Base-by-base conservation (phyloP, 176 grass and related monocot genomes). In the Calamus simplicifolius region DNA sequence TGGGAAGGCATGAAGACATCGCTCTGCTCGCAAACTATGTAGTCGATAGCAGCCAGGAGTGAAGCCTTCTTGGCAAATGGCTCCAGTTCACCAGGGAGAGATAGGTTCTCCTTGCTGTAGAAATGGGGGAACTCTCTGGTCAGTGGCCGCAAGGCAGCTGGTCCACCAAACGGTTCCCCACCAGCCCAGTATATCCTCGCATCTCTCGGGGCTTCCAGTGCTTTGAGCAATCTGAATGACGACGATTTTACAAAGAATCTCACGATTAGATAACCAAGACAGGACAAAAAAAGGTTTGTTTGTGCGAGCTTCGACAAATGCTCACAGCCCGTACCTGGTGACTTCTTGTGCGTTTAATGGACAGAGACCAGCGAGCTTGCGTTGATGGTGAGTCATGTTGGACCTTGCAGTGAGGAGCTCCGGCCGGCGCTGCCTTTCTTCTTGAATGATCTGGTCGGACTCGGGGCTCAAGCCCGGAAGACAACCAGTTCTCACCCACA, bases 1-100 rank as follows among this genome's bases (percentile, higher is more conserved):
- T 83, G 80, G 1, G 80, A 83, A 8, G 74, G 62, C 68, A 83
- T 83, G 73, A 83, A 83, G 17, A 83, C 56, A 19, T 77, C 74
- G 31, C 80, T 83, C 63, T 73, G 80, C 70, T 83, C 80, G 54
- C 80, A 77, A 0, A 83, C 80, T 4, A 83, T 64, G 74, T 77
- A 77, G 56, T 83, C 80, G 43, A 83, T 63, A 5, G 80, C 80
- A 4, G 80, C 80, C 6, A 83, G 56, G 14, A 51, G 25, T 14
- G 80, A 83, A 13, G 74, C 62, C 68, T 63, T 83, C 6, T 69
- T 68, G 28, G 26, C 51, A 26, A 83, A 83, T 2, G 7, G 62
- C 0, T 54, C 15, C 19, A 83, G 80, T 28, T 83, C 80, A 4
- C 49, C 50, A 0, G 80, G 57, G 18, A 62, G 28, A 5, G 80